phyloP scores from a whole-genome alignment of 116 monocot species.

The Zostera marina region DNA sequence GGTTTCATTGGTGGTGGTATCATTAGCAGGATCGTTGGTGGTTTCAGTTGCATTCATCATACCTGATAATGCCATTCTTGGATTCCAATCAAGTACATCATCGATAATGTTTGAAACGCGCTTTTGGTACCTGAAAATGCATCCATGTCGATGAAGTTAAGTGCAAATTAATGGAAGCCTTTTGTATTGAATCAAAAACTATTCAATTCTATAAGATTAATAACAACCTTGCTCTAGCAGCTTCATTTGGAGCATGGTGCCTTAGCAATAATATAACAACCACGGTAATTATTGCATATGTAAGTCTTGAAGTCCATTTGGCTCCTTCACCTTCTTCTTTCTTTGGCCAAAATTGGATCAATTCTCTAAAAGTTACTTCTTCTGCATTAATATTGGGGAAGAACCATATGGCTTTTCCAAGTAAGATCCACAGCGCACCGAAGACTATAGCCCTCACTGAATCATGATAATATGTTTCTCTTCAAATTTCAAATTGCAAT shows the following conservation, averaged over 20 bases:
- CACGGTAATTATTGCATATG: conserved; percentile 45
- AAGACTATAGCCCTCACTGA: conserved; percentile 91
- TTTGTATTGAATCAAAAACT: no score
- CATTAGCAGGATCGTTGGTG: conserved; percentile 11
- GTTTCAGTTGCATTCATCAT: conserved; percentile 48
- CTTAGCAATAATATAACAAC: conserved; percentile 56
- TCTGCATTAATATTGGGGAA: conserved; percentile 98
- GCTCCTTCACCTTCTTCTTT: conserved; percentile 78
- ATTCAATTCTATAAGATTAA: no score
- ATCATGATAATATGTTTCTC: no score
- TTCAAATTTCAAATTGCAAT: conserved; percentile 10
- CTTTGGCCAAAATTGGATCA: conserved; percentile 88
- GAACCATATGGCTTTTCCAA: conserved; percentile 91
- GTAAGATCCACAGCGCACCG: conserved; percentile 57
- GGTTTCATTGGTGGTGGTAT: no score
- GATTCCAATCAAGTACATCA: conserved; percentile 90
- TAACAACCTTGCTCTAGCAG: conserved; percentile 97
- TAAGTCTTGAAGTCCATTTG: conserved; percentile 86
- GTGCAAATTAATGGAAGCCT: no score
- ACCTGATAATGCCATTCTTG: conserved; percentile 68
- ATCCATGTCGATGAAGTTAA: no score
- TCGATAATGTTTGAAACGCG: conserved; percentile 95
- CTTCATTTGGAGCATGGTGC: conserved; percentile 97
- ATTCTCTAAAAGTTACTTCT: conserved; percentile 87
- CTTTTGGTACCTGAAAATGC: conserved; percentile 68